Conservation (phyloP, 2,329 filamentous ascomycete species). For the Pyrenophora teres region DNA sequence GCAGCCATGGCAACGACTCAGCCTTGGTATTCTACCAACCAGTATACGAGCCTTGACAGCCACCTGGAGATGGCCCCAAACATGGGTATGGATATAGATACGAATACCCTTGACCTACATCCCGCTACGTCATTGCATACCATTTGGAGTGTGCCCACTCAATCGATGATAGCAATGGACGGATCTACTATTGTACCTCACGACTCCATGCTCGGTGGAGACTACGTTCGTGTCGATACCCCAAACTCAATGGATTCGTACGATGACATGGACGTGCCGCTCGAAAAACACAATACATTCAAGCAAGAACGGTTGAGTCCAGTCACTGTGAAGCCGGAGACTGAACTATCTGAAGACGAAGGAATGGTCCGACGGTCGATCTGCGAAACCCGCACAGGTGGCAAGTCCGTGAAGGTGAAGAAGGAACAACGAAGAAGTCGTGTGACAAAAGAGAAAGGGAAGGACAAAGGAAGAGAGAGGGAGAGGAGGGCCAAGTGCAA, state of each 20-base stretch:
- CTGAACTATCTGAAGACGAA: constrained; percentile 19
- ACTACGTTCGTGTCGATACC: constrained; percentile 19
- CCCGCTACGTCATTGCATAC: too few relatives aligned
- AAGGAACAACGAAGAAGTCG: neutral
- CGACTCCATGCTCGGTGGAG: constrained; percentile 13
- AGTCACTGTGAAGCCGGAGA: constrained; percentile 27
- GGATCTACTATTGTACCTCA: constrained; percentile 21
- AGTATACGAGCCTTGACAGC: constrained; percentile 6
- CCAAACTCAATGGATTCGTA: constrained; percentile 14
- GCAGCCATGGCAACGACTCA: neutral
- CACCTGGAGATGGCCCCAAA: constrained; percentile 3
- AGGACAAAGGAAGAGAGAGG: constrained; percentile 5
- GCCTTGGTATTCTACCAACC: constrained; percentile 5
- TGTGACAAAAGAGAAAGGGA: constrained; percentile 14
- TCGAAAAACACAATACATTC: too few relatives aligned
- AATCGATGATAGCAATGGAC: constrained; percentile 3
- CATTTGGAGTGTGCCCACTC: neutral
- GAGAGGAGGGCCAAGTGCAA: neutral
- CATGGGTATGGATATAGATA: neutral
- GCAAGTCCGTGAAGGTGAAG: constrained; percentile 33
- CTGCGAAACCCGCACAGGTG: constrained; percentile 29
- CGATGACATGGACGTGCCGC: neutral
- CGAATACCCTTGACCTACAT: constrained; percentile 3
- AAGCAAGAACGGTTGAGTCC: too few relatives aligned
- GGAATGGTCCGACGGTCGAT: constrained; percentile 24